Evolutionary conservation across 2,329 filamentous ascomycete genomes (phyloP), one percentile per base, ranked within the genome.

Genomic region (Colletotrichum chlorophyti): DNA sequence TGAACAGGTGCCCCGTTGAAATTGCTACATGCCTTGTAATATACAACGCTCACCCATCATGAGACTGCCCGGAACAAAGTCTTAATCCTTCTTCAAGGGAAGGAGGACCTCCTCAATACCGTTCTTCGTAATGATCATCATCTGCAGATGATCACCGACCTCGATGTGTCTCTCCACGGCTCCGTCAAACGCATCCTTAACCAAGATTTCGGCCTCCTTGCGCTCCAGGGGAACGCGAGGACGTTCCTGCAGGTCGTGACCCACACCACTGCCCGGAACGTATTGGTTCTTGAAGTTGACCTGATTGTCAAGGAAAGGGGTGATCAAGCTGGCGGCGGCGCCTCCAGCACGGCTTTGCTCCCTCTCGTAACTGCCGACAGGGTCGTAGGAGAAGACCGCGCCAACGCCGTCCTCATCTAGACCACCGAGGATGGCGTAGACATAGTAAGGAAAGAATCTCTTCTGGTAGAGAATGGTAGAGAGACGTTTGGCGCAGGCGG

Each of bases 201-300:
- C 94, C 68, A 99, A 74, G 64, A 90, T 86, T 79, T 96, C 90
- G 24, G 96, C 94, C 60, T 90, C 87, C 52, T 83, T 78, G 69
- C 86, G 83, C 24, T 88, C 82, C 70, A 98, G 78, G 48, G 91
- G 90, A 69, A 87, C 81, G 60, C 84, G 83, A 72, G 87, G 83
- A 66, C 89, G 84, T 76, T 90, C 85, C 79, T 90, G 79, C 68
- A 97, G 79, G 51, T 88, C 89, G 75, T 97, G 91, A 38, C 94
- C 94, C 60, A 85, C 84, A 55, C 92, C 93, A 68, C 91, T 94
- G 42, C 89, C 91, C 10, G 94, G 93, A 53, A 95, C 83, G 73
- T 97, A 96, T 81, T 97, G 94, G 75, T 99, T 99, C 85, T 97
- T 99, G 83, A 94, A 94, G 80, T 98, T 98, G 81, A 99, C 95